Evolutionary conservation across 129 eudicot genomes (phyloP), one percentile per base, ranked within the genome.

Genomic region (Pseudognaphalium luteoalbum): DNA sequence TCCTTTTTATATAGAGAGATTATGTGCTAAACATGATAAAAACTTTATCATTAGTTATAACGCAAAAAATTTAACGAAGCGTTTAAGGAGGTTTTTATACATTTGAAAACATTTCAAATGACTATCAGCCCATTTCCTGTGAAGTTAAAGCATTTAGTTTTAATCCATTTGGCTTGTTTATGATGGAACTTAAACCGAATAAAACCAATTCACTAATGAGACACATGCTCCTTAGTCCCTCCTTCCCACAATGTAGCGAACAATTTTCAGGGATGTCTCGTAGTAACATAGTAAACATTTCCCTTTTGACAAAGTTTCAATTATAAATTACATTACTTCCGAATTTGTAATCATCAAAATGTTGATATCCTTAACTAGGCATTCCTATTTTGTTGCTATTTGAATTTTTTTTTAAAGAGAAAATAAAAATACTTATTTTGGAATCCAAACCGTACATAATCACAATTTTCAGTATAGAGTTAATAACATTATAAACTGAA

Each of bases 391-490:
- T 6, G 78, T 61, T 29, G 30, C 20, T 29, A 17, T 39, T 9
- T 16, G 14, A 60, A 25, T 25, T 25, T 25, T n/a, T n/a, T n/a
- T n/a, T n/a, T n/a, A 61, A 33, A 33, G 2, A 59, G 39, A 19
- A 34, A 56, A 7, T 66, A 51, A 29, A 39, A 8, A 8, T 32
- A 51, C 12, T 21, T 20, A 15, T 4, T 25, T 66, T 76, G 74
- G 68, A 21, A 52, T 32, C 17, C 7, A 66, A n/a, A 25, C 32
- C 4, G 17, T 21, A 33, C 0, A 33, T 33, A 69, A 70, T 4
- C 3, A 17, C 41, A 77, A 25, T 17, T 25, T 68, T 35, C 59
- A 77, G 15, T 59, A 57, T 54, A 41, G 67, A n/a, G 47, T 41
- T 37, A 68, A 6, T 16, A 42, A 41, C 7, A 6, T 34, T 16